Base-by-base conservation (phyloP, 768 basidiomycete species). In the Leucosporidium scottii region DNA sequence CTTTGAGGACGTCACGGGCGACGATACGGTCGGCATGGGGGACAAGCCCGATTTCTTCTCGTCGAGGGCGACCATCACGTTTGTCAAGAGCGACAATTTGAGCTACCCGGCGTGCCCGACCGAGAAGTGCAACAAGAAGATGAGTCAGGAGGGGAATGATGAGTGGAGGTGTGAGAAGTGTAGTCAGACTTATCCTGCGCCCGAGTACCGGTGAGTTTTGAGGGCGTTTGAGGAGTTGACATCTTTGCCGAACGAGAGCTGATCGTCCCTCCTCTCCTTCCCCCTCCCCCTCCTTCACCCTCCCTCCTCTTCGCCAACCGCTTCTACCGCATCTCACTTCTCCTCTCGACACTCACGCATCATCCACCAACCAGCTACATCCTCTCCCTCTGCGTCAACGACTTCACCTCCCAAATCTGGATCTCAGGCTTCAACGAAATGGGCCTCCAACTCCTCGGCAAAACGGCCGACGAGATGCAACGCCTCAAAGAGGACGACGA, bases 151-250 rank as follows among this genome's bases (percentile, higher is more conserved):
- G 25, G 82, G 82, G n/a, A 82, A 81, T 53, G 82, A 81, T 8
- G 21, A 30, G n/a, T 98, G 91, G 91, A 80, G 84, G 55, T 98
- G 96, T 77, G 96, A 98, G 77, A 97, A 93, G 78, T 98, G 94
- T 77, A 85, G 89, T 61, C 84, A 83, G 77, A 83, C 78, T 30
- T 88, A 84, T 74, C 81, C 83, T 2, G 80, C 82, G 39, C 93
- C 94, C 4, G 85, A 90, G 71, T 83, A 92, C 76, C 83, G 93
- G 93, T 93, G 72, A 69, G 85, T 59, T 39, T 17, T n/a, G 15
- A 20, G 34, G 10, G 34, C 55, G 28, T 13, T 51, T 51, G 50
- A 51, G 39, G 10, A 3, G 39, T 17, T 17, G 39, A 44, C 8
- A 13, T 3, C 39, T 44, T 44, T 13, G 39, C 39, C 39, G 39